Evolutionary conservation across 108 stramenopile species (phyloP).

Genomic region (Pinguiococcus pyrenoidosus): DNA sequence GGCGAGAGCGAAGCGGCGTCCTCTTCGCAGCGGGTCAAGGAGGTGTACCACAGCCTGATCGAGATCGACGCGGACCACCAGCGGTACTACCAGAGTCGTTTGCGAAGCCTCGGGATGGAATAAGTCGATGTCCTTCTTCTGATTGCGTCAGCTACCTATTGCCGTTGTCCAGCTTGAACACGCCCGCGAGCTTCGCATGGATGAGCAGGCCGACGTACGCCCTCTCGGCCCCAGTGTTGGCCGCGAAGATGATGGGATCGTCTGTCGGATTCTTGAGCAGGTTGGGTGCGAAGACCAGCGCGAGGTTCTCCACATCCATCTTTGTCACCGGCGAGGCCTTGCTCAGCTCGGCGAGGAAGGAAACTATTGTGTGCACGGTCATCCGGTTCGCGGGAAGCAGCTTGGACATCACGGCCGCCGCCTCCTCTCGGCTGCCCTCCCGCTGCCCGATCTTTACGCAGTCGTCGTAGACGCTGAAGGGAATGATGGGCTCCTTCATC

Average conservation of each 20-base stretch:
- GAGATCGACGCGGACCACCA: too few species aligned
- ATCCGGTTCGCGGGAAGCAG: neutral
- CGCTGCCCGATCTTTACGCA: neutral
- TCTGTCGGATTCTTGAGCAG: neutral
- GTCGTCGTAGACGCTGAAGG: neutral
- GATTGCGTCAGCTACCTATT: too few species aligned
- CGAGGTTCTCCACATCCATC: slow-evolving; percentile 1
- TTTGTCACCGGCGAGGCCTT: neutral
- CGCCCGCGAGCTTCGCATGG: too few species aligned
- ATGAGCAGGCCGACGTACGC: neutral
- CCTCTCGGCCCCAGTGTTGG: neutral
- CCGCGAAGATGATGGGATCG: slow-evolving; percentile 2
- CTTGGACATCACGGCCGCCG: neutral
- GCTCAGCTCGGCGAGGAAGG: neutral
- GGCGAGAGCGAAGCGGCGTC: too few species aligned
- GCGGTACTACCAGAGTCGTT: too few species aligned
- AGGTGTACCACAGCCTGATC: too few species aligned
- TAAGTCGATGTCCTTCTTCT: too few species aligned
- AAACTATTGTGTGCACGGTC: neutral
- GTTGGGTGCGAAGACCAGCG: slow-evolving; percentile 11
- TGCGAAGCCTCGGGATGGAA: too few species aligned
- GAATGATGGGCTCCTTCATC: neutral
- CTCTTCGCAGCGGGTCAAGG: too few species aligned
- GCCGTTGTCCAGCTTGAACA: too few species aligned
- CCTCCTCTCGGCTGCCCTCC: neutral